Conservation (phyloP, 257 asterid species). For the Solanum megistacrolobum region DNA sequence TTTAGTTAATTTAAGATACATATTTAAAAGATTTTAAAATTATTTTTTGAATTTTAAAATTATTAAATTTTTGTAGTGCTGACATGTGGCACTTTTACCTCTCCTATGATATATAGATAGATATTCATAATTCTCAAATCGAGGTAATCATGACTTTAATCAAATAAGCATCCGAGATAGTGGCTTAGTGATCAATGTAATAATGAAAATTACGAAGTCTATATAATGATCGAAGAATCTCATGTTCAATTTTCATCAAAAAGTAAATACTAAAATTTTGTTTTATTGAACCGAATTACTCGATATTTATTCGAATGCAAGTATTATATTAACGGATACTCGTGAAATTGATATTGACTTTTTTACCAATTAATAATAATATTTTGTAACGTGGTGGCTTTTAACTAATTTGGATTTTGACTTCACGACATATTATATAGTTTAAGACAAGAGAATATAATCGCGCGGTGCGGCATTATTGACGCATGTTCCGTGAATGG, state of each 20-base stretch:
- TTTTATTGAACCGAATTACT: not conserved
- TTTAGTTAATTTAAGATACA: no score
- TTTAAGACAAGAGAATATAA: not conserved
- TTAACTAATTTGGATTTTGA: not conserved
- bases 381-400: not conserved
- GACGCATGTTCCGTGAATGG: conserved; percentile 6
- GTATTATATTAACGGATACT: not conserved
- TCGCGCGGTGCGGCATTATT: not conserved
- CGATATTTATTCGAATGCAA: not conserved
- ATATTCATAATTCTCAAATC: no score
- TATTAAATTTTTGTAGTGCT: no score
- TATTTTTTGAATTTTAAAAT: no score
- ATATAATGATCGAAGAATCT: not conserved
- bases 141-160: not conserved
- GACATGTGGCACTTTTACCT: no score
- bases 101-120: no score
- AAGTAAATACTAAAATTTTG: not conserved
- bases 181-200: not conserved
- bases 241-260: not conserved
- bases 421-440: not conserved
- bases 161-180: not conserved
- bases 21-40: no score
- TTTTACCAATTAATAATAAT: not conserved
- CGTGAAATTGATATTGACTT: not conserved
- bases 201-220: not conserved